These are phyloP conservation scores for Chlorella sorokiniana DNA, from an alignment of 139 green algal genomes.

Conservation along the genomic window DNA sequence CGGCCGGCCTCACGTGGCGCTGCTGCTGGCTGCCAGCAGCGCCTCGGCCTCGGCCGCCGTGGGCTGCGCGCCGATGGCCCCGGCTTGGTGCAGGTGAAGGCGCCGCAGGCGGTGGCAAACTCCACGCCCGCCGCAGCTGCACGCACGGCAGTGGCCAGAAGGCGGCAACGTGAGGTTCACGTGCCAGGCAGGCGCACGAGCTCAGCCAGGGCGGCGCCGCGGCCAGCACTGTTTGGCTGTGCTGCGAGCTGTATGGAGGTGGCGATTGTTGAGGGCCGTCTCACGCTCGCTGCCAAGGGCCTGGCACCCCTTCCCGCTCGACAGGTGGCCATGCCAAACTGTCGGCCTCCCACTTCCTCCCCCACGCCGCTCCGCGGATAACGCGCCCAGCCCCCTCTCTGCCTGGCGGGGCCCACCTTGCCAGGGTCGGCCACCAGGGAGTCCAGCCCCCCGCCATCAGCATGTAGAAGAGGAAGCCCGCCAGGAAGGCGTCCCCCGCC, in stretches of 20 bases:
- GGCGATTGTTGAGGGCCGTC: no score
- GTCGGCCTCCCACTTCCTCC: no score
- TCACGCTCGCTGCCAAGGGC: no score
- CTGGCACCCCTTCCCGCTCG: no score
- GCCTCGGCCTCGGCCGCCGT: conserved; percentile 57
- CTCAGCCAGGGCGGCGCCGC: no score
- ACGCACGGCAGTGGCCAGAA: neutral
- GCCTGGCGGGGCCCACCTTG: conserved; percentile 48
- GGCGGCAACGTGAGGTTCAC: neutral
- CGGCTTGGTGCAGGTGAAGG: conserved; percentile 66
- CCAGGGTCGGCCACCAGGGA: conserved; percentile 53
- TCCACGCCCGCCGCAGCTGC: conserved; percentile 57
- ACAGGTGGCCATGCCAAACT: no score
- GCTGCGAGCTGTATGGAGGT: no score
- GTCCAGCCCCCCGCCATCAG: conserved; percentile 67
- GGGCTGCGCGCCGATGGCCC: conserved; percentile 84
- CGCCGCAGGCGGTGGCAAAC: conserved; percentile 63
- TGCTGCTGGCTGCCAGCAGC: conserved; percentile 40
- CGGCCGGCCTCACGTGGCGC: neutral
- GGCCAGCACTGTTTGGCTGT: no score
- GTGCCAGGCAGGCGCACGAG: no score
- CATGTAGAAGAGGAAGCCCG: conserved; percentile 44
- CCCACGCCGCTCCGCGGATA: no score
- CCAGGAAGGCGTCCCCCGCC: conserved; percentile 88
- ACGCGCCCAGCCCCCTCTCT: no score